These are phyloP conservation scores for Coniophora puteana DNA, from an alignment of 1,284 basidiomycete genomes.

Conservation along the genomic window DNA sequence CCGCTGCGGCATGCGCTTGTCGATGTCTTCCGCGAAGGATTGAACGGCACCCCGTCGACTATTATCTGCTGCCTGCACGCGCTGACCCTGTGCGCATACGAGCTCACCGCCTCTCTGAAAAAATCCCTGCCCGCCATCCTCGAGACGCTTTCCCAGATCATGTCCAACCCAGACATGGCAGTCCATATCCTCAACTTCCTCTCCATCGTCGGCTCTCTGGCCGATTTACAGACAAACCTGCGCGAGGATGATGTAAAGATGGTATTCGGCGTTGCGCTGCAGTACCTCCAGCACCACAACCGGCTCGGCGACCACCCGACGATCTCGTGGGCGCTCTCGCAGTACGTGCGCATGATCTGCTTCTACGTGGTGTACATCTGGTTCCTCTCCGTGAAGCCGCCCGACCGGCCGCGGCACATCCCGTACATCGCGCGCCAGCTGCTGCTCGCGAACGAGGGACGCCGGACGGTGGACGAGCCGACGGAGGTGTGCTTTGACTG, in stretches of 20 bases:
- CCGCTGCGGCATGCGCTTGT: constrained; percentile 73
- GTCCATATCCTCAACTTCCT: constrained; percentile 96
- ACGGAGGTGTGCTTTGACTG: constrained; percentile 99
- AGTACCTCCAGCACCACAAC: constrained; percentile 93
- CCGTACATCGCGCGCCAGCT: constrained; percentile 87
- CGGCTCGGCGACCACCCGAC: constrained; percentile 57
- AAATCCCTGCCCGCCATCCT: constrained; percentile 81
- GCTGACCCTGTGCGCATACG: constrained; percentile 86
- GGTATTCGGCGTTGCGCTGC: constrained; percentile 93
- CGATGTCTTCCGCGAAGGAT: constrained; percentile 79
- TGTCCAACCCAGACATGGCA: constrained; percentile 91
- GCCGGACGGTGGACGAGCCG: constrained; percentile 77
- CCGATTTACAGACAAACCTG: constrained; percentile 85
- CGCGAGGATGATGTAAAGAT: constrained; percentile 91
- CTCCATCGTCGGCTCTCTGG: constrained; percentile 80
- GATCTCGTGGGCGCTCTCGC: constrained; percentile 85
- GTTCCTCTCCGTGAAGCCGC: constrained; percentile 90
- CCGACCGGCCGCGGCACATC: constrained; percentile 81
- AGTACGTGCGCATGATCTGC: constrained; percentile 92
- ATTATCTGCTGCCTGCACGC: constrained; percentile 94
- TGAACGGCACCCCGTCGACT: constrained; percentile 75
- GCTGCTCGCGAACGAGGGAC: constrained; percentile 83
- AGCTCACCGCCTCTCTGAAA: constrained; percentile 82
- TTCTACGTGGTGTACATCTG: constrained; percentile 94
- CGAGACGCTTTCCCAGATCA: constrained; percentile 89